Evolutionary conservation across 345 rosid genomes (phyloP).

Genomic region (Hypericum androsaemum): DNA sequence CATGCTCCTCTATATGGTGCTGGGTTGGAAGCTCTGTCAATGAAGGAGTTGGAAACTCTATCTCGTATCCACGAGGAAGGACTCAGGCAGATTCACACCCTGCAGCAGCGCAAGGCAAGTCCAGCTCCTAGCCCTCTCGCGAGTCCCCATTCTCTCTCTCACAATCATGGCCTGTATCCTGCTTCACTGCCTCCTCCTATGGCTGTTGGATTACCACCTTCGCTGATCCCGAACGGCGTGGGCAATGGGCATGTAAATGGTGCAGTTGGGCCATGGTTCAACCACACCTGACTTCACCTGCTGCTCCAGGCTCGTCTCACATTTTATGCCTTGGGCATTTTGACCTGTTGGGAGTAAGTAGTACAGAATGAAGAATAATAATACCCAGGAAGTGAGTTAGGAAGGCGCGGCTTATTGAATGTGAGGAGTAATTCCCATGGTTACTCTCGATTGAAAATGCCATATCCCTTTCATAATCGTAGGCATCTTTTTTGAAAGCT

Average conservation of each 20-base stretch:
- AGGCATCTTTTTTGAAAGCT: constrained; percentile 15
- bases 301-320: too few species aligned
- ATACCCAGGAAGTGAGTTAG: constrained; percentile 6
- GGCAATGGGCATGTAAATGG: constrained; percentile 83
- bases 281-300: constrained; percentile 29
- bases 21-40: constrained; percentile 74
- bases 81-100: constrained; percentile 67
- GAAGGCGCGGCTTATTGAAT: constrained; percentile 7
- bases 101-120: constrained; percentile 72
- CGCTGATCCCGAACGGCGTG: constrained; percentile 58
- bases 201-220: constrained; percentile 62
- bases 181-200: constrained; percentile 56
- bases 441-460: constrained; percentile 40
- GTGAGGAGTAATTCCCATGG: constrained; percentile 22
- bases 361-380: constrained; percentile 18
- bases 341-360: constrained; percentile 30
- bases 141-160: constrained; percentile 46
- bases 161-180: constrained; percentile 59
- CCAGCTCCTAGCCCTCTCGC: constrained; percentile 61
- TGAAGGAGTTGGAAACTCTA: constrained; percentile 85
- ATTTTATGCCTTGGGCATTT: constrained; percentile 24
- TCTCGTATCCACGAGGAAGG: constrained; percentile 93
- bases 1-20: constrained; percentile 98
- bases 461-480: constrained; percentile 15
- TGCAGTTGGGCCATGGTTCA: constrained; percentile 79